Evolutionary conservation across 352 stramenopile species (phyloP), one percentile per base, ranked within the genome.

Genomic region (Elongisporangium senticosum): DNA sequence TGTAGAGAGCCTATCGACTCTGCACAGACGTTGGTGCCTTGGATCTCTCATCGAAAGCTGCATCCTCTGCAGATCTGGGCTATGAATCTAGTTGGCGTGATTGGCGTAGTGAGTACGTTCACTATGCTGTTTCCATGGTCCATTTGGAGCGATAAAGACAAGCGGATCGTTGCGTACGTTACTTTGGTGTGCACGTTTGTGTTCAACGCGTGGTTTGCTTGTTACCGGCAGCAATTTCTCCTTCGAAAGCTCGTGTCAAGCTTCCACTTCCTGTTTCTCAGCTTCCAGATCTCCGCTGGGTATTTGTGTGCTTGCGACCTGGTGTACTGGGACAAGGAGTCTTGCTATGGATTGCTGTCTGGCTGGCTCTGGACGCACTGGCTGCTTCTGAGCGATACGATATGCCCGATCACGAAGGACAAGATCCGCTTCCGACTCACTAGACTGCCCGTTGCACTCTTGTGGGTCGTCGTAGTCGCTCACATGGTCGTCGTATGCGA

Each of bases 191-290:
- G 33, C 11, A 43, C 33, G 1, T 43, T 43, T 43, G 33, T 51
- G 4, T 58, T 58, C 21, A 14, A 55, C 13, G 6, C 28, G n/a
- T 43, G 33, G 33, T 43, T 43, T 43, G 11, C 10, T 17, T 57
- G 52, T 26, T 63, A 15, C 51, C 33, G 33, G 17, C 59, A 69
- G 28, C 63, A 53, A 11, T 28, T 39, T 2, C 22, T 69, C 1
- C 49, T 69, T 0, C 14, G 21, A 14, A 22, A 47, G 3, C 2
- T 62, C 26, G 26, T 28, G 15, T 8, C 14, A 3, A 62, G 56
- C 7, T 71, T 71, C 50, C 55, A 71, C 60, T 67, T 64, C 17
- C 19, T 64, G 0, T 71, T 67, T 39, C 15, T 71, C 17, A 64
- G 55, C 14, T n/a, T 63, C 26, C 64, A 71, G 49, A 43, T 71